A percentile compares a stretch with the other conserved stretches of the same genome.
phyloP scores from a whole-genome alignment of 2,329 filamentous ascomycete genomes.

The Trichophyton equinum region DNA sequence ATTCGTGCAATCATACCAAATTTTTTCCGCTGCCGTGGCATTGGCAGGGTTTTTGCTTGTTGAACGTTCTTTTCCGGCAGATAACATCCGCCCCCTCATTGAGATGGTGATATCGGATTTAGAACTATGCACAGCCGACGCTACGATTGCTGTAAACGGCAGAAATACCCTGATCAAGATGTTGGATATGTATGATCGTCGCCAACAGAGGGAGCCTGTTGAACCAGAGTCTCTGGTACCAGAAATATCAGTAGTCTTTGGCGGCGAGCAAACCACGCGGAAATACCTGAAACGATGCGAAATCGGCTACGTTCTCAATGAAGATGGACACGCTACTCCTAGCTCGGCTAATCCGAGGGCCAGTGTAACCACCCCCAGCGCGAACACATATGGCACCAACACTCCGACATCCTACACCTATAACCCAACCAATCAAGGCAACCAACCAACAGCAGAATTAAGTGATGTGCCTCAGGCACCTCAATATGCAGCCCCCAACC shows the following conservation, averaged over 20 bases:
- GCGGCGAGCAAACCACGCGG: slow-evolving; percentile 18
- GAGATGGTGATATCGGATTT: slow-evolving; percentile 19
- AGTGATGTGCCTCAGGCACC: background rate
- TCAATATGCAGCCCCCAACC: background rate
- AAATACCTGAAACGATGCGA: slow-evolving; percentile 19
- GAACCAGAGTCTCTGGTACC: slow-evolving; percentile 16
- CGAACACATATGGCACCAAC: background rate
- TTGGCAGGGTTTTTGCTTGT: slow-evolving; percentile 19
- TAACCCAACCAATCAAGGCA: background rate
- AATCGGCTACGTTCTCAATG: slow-evolving; percentile 13
- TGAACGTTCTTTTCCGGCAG: slow-evolving; percentile 17
- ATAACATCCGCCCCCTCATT: slow-evolving; percentile 16
- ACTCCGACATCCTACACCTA: background rate
- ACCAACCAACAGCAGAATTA: background rate
- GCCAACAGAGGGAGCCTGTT: slow-evolving; percentile 12
- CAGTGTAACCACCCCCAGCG: background rate
- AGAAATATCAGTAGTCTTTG: slow-evolving; percentile 18
- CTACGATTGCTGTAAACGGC: slow-evolving; percentile 16
- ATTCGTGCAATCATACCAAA: slow-evolving; percentile 18
- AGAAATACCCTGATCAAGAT: slow-evolving; percentile 18
- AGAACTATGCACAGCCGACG: slow-evolving; percentile 13
- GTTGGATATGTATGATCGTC: slow-evolving; percentile 18
- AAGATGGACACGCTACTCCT: slow-evolving; percentile 5
- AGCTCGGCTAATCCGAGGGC: background rate
- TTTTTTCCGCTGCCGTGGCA: slow-evolving; percentile 19